phyloP scores from a whole-genome alignment of 305 asterid species.

The Solanum aculeatissimum region DNA sequence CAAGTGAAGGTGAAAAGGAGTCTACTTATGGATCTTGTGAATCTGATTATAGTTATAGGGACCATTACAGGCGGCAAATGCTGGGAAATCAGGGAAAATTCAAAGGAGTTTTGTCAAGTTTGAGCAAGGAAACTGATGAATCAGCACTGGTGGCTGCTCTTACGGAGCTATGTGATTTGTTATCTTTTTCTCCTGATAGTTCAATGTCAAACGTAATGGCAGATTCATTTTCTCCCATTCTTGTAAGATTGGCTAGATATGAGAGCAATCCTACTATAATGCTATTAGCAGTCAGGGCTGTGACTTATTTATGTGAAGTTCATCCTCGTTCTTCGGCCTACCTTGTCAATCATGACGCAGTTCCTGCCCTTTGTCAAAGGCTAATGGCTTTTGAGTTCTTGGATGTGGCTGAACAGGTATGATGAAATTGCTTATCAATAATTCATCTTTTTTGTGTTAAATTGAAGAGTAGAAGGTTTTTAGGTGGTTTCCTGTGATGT shows the following conservation, averaged over 20 bases:
- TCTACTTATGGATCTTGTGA: conserved; percentile 71
- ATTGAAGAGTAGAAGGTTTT: background rate
- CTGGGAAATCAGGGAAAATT: conserved; percentile 56
- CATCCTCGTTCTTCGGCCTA: conserved; percentile 66
- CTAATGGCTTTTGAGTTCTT: conserved; percentile 66
- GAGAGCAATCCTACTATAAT: conserved; percentile 67
- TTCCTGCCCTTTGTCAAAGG: conserved; percentile 83
- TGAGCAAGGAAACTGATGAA: conserved; percentile 59
- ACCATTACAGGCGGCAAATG: conserved; percentile 45
- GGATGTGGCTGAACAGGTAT: conserved; percentile 98
- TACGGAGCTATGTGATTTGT: conserved; percentile 80
- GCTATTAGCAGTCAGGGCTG: conserved; percentile 82
- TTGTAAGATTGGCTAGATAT: conserved; percentile 68
- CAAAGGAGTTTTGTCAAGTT: conserved; percentile 45
- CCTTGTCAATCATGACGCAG: conserved; percentile 77
- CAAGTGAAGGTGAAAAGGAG: conserved; percentile 71
- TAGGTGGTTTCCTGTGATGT: background rate
- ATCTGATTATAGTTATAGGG: conserved; percentile 55
- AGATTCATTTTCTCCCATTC: conserved; percentile 67
- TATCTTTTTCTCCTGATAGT: conserved; percentile 72
- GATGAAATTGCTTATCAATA: conserved; percentile 3
- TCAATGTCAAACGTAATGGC: conserved; percentile 67
- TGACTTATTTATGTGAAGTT: conserved; percentile 86
- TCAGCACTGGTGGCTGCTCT: conserved; percentile 75
- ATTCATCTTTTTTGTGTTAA: background rate